Evolutionary conservation across 257 asterid species (phyloP), one percentile per base, ranked within the genome.

Genomic region (Capsicum rhomboideum): DNA sequence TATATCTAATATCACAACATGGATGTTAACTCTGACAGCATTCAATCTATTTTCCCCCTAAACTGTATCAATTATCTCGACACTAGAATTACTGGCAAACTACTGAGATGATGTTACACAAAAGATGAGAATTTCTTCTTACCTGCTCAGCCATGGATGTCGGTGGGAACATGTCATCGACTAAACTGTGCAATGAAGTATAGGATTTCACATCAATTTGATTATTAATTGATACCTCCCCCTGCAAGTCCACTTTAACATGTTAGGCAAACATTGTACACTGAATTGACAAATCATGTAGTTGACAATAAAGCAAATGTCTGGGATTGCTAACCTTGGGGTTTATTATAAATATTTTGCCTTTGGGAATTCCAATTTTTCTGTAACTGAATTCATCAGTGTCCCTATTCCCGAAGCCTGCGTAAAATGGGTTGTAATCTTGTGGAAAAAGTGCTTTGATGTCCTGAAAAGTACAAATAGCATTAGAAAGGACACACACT

Each of bases 321-420:
- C 31, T 12, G 29, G 58, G 29, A 56, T 26, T 55, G 81, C 63
- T 31, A 78, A 95, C 99, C 99, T 97, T 97, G 29, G 99, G 99
- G 86, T 97, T 97, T 84, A 97, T 97, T 83, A 97, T 97, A 79
- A 97, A 95, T 80, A 97, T 97, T 86, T 97, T 97, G 84, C 99
- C 99, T 92, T 94, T 97, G 0, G 99, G 99, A 53, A 97, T 97
- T 68, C 99, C 99, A 37, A 97, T 97, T 91, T 92, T 95, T 80
- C 99, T 91, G 87, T 97, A 97, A 89, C 99, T 97, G 83, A 97
- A 95, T 94, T 97, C 99, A 85, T 97, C 99, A 0, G 99, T 97
- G 88, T 95, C 99, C 88, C 99, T 90, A 87, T 97, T 97, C 77
- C 99, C 99, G 67, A 97, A 97, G 17, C 99, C 99, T 63, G 99